A percentile compares a stretch with the other conserved stretches of the same genome.
These are phyloP conservation scores for Pachyrhizus erosus DNA, from an alignment of 306 rosid genomes.

Conservation along the genomic window DNA sequence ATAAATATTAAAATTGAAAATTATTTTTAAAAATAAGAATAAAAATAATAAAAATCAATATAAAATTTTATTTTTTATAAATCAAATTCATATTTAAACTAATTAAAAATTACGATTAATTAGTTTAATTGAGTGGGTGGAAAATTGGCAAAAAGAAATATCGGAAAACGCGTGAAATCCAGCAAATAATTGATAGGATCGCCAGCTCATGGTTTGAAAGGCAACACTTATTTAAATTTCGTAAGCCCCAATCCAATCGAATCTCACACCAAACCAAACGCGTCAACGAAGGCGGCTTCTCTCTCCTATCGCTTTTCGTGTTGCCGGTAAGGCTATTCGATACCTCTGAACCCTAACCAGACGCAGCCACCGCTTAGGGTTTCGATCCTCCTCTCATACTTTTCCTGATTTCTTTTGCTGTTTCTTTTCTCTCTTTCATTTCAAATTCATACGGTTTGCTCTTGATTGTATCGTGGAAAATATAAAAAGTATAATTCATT, in stretches of 20 bases:
- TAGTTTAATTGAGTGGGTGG: background rate
- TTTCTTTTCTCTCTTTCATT: background rate
- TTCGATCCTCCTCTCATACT: constrained; percentile 36
- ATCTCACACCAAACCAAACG: constrained; percentile 3
- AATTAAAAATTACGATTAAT: too few species aligned
- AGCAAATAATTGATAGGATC: constrained; percentile 5
- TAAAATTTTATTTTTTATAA: too few species aligned
- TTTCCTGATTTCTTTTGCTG: constrained; percentile 21
- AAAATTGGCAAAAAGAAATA: background rate
- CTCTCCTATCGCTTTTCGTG: constrained; percentile 24
- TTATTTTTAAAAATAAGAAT: too few species aligned
- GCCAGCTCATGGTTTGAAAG: background rate
- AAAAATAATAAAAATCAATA: too few species aligned
- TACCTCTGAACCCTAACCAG: constrained; percentile 58
- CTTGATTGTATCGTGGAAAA: constrained; percentile 34
- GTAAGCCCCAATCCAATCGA: background rate
- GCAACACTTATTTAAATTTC: background rate
- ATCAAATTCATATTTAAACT: too few species aligned
- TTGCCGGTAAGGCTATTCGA: constrained; percentile 76
- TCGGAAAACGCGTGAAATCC: constrained; percentile 4
- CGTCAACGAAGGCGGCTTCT: constrained; percentile 42
- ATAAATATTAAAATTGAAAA: too few species aligned
- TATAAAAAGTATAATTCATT: constrained; percentile 18
- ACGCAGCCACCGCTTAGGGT: constrained; percentile 59
- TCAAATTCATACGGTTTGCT: background rate